A percentile compares a stretch with the other conserved stretches of the same genome.
Conservation (phyloP, 2,329 filamentous ascomycete species). For the Sarocladium strictum region DNA sequence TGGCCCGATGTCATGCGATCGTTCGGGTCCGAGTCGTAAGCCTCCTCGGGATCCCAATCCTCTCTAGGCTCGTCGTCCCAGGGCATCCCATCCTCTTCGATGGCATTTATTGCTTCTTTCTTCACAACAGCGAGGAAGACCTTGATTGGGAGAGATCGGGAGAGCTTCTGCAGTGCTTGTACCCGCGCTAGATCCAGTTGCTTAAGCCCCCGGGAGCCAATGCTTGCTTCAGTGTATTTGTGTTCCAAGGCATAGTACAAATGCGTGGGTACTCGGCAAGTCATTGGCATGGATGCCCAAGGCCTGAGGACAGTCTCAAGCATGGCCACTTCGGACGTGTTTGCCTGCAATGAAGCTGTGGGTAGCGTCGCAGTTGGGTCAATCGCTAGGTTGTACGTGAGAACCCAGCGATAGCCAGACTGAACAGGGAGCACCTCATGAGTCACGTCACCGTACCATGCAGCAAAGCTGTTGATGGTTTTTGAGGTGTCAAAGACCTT, state of each 20-base stretch:
- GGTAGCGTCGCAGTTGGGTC: constrained; percentile 5
- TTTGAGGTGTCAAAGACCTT: too few relatives aligned
- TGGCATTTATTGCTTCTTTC: too few relatives aligned
- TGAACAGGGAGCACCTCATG: constrained; percentile 43
- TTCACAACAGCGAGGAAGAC: too few relatives aligned
- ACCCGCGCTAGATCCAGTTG: constrained; percentile 19
- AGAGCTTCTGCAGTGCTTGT: constrained; percentile 19
- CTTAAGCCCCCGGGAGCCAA: constrained; percentile 23
- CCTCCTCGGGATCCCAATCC: constrained; percentile 15
- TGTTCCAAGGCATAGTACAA: constrained; percentile 27
- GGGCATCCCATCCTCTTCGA: too few relatives aligned
- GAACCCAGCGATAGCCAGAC: constrained; percentile 41
- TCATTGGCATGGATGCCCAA: too few relatives aligned
- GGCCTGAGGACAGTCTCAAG: too few relatives aligned
- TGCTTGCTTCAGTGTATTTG: constrained; percentile 26
- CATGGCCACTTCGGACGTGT: too few relatives aligned
- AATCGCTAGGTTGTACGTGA: constrained; percentile 45
- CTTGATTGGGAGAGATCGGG: constrained; percentile 14
- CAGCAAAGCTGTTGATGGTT: constrained; percentile 17
- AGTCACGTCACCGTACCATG: constrained; percentile 45
- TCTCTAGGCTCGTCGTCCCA: constrained; percentile 4
- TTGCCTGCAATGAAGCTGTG: too few relatives aligned
- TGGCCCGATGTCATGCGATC: constrained; percentile 10
- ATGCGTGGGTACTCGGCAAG: too few relatives aligned
- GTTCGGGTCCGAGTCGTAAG: background rate